Base-by-base conservation (phyloP, 345 rosid genomes). In the Pelargonium nanum region DNA sequence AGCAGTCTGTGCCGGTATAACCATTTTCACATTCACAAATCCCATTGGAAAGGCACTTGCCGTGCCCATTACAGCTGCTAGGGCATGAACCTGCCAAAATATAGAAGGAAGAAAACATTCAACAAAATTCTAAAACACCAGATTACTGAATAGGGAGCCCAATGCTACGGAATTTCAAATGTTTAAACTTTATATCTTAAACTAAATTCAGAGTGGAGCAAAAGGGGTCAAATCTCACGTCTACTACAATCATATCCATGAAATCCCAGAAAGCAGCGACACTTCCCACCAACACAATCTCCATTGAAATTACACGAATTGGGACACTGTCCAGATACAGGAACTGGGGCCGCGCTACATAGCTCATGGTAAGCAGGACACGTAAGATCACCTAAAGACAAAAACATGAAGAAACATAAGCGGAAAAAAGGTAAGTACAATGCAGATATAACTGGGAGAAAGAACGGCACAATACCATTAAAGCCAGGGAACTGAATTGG, bases 341-440 rank as follows among this genome's bases (percentile, higher is more conserved):
- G 72, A 58, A 77, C 72, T 28, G 81, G 60, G 28, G 72, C 55
- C 4, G 64, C 75, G 68, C 82, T 72, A 73, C 99, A 94, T 59
- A 94, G 97, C 65, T 90, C 99, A 22, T 83, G 89, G 74, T 90
- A 85, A 48, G 88, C 86, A 32, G 99, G 99, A 72, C 99, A 94
- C 53, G 79, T 69, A 32, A 90, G 77, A 70, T 88, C 97, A 69
- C 99, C 99, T 94, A 58, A 65, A 83, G 66, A 74, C 10, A 60
- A 65, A 66, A 68, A 32, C 48, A 65, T 13, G 51, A 2, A 44
- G 48, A 57, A 65, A 59, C 56, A 73, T 60, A 53, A 23, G 32
- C 57, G 57, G 21, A 23, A 50, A 10, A 61, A 20, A 19, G 52
- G 55, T 23, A 15, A 55, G 25, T 24, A 45, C 25, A 19, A 24